Evolutionary conservation across 2,329 filamentous ascomycete species (phyloP).

Genomic region (Nigrospora oryzae): DNA sequence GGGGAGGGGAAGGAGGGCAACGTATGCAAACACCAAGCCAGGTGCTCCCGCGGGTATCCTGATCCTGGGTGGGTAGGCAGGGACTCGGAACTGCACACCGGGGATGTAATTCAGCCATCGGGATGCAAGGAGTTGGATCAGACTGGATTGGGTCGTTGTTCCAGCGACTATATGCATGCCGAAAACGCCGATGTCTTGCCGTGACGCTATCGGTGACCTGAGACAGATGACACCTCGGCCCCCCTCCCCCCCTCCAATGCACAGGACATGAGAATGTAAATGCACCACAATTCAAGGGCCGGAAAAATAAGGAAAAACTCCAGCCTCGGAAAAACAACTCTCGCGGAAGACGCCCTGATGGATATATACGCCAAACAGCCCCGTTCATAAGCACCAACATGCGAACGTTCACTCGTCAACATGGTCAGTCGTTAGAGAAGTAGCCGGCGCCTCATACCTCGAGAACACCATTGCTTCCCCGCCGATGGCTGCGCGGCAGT

Average conservation of each 20-base stretch:
- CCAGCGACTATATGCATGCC: no score
- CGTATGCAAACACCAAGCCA: no score
- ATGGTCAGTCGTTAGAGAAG: neutral
- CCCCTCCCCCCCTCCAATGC: slow-evolving; percentile 2
- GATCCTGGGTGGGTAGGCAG: no score
- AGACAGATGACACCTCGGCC: neutral
- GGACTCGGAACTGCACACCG: no score
- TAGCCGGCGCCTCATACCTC: neutral
- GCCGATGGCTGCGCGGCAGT: slow-evolving; percentile 24
- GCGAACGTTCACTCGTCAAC: neutral
- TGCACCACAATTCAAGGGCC: slow-evolving; percentile 3
- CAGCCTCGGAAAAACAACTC: neutral
- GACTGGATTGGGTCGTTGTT: no score
- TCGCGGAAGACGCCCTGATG: neutral
- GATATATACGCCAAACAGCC: slow-evolving; percentile 1
- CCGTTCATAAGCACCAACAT: neutral
- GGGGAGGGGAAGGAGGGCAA: no score
- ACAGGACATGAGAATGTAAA: slow-evolving; percentile 10
- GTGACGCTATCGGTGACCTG: neutral
- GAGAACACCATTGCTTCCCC: slow-evolving; percentile 7
- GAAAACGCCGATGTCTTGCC: no score
- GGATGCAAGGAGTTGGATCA: no score
- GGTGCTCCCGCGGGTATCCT: no score
- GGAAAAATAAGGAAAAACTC: neutral
- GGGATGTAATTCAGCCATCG: no score